phyloP scores from a whole-genome alignment of 768 basidiomycete genomes.

The Hericium coralloides region DNA sequence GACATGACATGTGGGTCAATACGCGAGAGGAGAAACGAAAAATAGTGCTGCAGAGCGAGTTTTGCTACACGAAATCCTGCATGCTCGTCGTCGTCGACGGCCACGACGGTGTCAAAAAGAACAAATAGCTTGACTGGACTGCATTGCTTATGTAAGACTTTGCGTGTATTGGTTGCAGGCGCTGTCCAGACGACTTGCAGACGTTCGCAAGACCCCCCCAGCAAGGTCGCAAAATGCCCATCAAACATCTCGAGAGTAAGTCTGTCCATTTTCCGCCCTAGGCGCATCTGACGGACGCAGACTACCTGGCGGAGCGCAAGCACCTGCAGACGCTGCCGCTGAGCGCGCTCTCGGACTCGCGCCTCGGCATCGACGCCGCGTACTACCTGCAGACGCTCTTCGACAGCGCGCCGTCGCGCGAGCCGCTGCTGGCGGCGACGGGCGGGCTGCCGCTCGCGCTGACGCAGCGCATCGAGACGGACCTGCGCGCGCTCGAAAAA shows the following conservation, averaged over 20 bases:
- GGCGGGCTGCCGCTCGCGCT: slow-evolving; percentile 91
- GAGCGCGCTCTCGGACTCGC: slow-evolving; percentile 76
- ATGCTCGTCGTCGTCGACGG: background rate
- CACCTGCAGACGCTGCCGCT: slow-evolving; percentile 79
- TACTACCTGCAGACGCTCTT: slow-evolving; percentile 79
- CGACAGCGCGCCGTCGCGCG: slow-evolving; percentile 67
- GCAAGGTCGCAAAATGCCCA: slow-evolving; percentile 45
- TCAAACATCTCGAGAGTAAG: slow-evolving; percentile 80
- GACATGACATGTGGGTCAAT: too few relatives aligned
- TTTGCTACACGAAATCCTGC: too few relatives aligned
- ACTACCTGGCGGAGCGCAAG: slow-evolving; percentile 81
- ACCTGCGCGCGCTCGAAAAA: slow-evolving; percentile 85
- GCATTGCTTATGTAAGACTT: background rate
- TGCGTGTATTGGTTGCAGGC: background rate
- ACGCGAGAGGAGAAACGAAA: too few relatives aligned
- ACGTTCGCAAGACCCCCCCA: slow-evolving; percentile 2
- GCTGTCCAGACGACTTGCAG: background rate
- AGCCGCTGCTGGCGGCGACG: slow-evolving; percentile 89
- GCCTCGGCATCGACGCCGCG: slow-evolving; percentile 94
- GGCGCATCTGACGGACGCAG: slow-evolving; percentile 28
- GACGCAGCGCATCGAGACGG: slow-evolving; percentile 80
- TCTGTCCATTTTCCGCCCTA: background rate
- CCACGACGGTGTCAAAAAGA: background rate
- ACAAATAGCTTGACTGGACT: background rate
- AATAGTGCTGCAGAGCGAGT: too few relatives aligned